Conservation (phyloP, 2,329 filamentous ascomycete genomes). For the Colletotrichum trifolii region DNA sequence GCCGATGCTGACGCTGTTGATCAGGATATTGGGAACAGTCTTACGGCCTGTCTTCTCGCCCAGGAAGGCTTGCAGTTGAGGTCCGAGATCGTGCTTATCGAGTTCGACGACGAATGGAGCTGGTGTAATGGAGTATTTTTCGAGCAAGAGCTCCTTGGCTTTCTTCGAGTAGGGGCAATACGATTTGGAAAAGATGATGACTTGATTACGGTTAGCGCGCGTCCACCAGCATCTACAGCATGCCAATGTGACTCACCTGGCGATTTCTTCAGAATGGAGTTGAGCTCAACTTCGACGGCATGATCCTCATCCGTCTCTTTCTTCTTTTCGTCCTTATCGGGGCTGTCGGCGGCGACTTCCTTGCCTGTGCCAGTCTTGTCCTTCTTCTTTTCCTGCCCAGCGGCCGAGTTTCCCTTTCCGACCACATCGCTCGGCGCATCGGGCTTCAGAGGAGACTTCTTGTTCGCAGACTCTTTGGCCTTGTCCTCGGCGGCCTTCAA, state of each 20-base stretch:
- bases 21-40: slow-evolving; percentile 92
- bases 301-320: slow-evolving; percentile 68
- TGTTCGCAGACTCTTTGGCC: slow-evolving; percentile 75
- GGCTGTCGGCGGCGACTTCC: slow-evolving; percentile 46
- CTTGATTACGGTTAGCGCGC: slow-evolving; percentile 54
- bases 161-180: slow-evolving; percentile 89
- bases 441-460: slow-evolving; percentile 71
- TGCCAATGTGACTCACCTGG: slow-evolving; percentile 69
- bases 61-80: slow-evolving; percentile 77
- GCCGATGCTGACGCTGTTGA: slow-evolving; percentile 89
- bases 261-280: slow-evolving; percentile 82
- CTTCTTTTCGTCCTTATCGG: slow-evolving; percentile 47
- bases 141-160: slow-evolving; percentile 86
- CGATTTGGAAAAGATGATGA: slow-evolving; percentile 95
- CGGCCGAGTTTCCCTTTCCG: slow-evolving; percentile 68
- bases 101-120: slow-evolving; percentile 90
- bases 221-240: slow-evolving; percentile 3
- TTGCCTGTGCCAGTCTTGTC: slow-evolving; percentile 62
- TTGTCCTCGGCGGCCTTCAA: slow-evolving; percentile 76
- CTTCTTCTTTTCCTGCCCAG: slow-evolving; percentile 60
- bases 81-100: slow-evolving; percentile 81
- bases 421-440: slow-evolving; percentile 68
- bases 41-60: slow-evolving; percentile 78
- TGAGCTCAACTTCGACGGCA: slow-evolving; percentile 77
- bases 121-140: slow-evolving; percentile 86